Evolutionary conservation across 78 protist species (phyloP), one percentile per base, ranked within the genome.

Genomic region (Chrysochromulina parva): DNA sequence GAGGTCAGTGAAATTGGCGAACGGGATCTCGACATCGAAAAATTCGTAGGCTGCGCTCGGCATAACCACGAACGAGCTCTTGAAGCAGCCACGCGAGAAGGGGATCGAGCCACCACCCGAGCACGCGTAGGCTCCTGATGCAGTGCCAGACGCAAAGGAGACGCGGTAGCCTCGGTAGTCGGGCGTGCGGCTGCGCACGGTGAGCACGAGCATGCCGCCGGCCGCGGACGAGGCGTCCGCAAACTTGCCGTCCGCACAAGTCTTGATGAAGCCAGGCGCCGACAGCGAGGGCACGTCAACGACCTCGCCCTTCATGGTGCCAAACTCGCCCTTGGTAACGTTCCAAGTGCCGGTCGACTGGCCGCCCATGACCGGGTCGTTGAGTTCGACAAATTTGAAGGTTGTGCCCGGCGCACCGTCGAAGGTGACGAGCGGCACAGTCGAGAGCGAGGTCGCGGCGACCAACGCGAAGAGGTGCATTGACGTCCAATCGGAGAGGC

Each of bases 301-400:
- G 52, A 84, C 88, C 66, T 84, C 88, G 65, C 88, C 88, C 20
- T 84, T 66, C 38, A 84, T 38, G 24, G 55, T 66, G 5, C 88
- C 88, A 55, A 55, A 57, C 53, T 20, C 53, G 53, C 80, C 80
- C 7, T 78, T n/a, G 22, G 24, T 19, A 7, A n/a, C 52, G 7
- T 17, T 1, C 88, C 88, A 84, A 1, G 88, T 84, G 28, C 88
- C 88, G 3, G n/a, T 1, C 13, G 67, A 55, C 5, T 26, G 65
- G 48, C 88, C 88, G 57, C 88, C 88, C 88, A 84, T 84, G 1
- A 84, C 88, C 19, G 88, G 88, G 22, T 84, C 88, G 67, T 84
- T 84, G 28, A 84, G 88, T 17, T 84, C 50, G 17, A 17, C 55
- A 48, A 74, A 74, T 24, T 24, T 7, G 78, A 26, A n/a, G 13